A percentile compares a stretch with the other conserved stretches of the same genome.
These are phyloP conservation scores for Lactarius evosmus DNA, from an alignment of 768 basidiomycete genomes.

Conservation along the genomic window DNA sequence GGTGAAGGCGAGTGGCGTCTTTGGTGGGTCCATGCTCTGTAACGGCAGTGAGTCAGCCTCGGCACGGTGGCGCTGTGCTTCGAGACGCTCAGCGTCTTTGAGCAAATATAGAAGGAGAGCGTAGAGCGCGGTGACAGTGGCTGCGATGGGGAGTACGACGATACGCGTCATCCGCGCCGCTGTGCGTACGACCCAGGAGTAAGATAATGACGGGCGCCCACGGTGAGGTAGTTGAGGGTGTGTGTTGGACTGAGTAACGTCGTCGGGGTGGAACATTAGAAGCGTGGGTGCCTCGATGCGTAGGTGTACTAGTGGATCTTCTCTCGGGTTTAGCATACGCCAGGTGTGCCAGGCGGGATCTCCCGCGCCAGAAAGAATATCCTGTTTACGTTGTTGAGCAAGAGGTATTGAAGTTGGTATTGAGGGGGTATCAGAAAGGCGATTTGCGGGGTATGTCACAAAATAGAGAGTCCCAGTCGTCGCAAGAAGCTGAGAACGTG, in stretches of 20 bases:
- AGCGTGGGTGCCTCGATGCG: conserved; percentile 79
- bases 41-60: conserved; percentile 41
- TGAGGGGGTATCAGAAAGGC: conserved; percentile 25
- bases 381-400: conserved; percentile 23
- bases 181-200: conserved; percentile 49
- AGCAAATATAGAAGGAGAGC: conserved; percentile 78
- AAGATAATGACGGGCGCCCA: conserved; percentile 32
- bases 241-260: conserved; percentile 30
- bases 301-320: conserved; percentile 65
- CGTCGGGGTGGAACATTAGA: conserved; percentile 55
- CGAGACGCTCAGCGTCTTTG: conserved; percentile 87
- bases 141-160: conserved; percentile 78
- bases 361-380: conserved; percentile 22
- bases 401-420: conserved; percentile 21
- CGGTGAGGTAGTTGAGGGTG: conserved; percentile 3
- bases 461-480: conserved; percentile 74
- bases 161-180: conserved; percentile 78
- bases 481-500: conserved; percentile 59
- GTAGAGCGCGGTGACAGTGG: conserved; percentile 72
- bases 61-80: conserved; percentile 69
- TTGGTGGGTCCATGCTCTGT: conserved; percentile 38
- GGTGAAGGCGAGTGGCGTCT: conserved; percentile 49
- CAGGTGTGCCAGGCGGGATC: conserved; percentile 67
- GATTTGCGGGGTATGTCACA: conserved; percentile 53
- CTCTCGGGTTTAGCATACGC: conserved; percentile 70